These are phyloP conservation scores for Poa annua DNA, from an alignment of 176 grass and related monocot genomes.

Conservation along the genomic window DNA sequence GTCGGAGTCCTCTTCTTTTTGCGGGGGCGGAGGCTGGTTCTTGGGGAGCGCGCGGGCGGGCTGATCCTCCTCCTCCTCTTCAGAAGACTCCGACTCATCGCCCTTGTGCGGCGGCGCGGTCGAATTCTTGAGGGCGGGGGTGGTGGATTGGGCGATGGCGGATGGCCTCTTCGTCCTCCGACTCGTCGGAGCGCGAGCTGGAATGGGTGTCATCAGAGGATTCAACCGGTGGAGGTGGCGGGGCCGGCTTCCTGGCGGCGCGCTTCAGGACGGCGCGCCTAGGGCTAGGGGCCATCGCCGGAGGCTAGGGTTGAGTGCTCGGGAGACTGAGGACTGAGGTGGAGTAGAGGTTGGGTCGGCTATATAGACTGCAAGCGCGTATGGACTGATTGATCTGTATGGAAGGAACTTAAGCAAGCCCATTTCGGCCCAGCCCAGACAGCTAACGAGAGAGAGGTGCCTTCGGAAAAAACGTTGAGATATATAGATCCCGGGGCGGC, in stretches of 20 bases:
- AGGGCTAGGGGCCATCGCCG: constrained; percentile 55
- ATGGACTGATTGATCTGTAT: neutral
- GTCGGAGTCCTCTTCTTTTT: neutral
- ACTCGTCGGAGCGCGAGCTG: constrained; percentile 25
- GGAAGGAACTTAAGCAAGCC: neutral
- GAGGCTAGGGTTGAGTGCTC: constrained; percentile 29
- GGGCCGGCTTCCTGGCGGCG: neutral
- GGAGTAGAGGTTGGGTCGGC: too few species aligned
- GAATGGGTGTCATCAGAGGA: constrained; percentile 20
- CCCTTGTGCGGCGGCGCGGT: constrained; percentile 4
- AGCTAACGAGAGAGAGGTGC: neutral
- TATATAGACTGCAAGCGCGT: constrained; percentile 2
- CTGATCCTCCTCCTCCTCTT: neutral
- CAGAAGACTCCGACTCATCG: neutral
- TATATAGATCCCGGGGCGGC: neutral
- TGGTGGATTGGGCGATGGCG: neutral
- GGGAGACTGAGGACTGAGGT: neutral
- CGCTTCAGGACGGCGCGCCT: constrained; percentile 22
- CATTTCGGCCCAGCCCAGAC: neutral
- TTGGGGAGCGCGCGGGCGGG: neutral
- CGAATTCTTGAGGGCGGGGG: neutral
- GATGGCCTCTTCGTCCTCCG: constrained; percentile 36
- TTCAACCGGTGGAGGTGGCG: neutral
- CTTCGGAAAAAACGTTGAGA: neutral
- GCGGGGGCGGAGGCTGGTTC: constrained; percentile 20